Conservation (phyloP, 176 grass and related monocot genomes). For the Musa beccarii region DNA sequence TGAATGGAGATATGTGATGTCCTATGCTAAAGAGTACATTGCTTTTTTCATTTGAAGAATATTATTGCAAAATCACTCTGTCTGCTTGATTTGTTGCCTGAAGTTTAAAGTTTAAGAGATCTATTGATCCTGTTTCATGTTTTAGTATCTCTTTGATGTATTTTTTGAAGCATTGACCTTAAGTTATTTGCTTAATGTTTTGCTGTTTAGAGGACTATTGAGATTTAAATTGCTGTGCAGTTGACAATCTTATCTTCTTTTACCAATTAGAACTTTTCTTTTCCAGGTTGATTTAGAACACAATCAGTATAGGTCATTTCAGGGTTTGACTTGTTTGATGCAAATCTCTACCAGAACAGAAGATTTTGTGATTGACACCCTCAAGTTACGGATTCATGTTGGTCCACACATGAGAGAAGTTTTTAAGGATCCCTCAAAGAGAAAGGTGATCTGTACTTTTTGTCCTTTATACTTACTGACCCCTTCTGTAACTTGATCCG, state of each 20-base stretch:
- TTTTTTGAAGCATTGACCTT: neutral
- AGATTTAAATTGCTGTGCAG: conserved; percentile 10
- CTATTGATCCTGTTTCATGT: neutral
- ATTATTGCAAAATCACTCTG: neutral
- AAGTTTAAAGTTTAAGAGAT: neutral
- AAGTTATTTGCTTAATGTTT: neutral
- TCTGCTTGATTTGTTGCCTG: neutral
- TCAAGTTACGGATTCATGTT: conserved; percentile 80
- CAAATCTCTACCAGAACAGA: conserved; percentile 99
- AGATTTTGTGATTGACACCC: conserved; percentile 84
- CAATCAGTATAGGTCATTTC: conserved; percentile 96
- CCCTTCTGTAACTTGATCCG: conserved; percentile 20
- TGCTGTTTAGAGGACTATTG: neutral
- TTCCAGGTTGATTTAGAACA: conserved; percentile 99
- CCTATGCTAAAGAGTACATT: neutral
- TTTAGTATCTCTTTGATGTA: neutral
- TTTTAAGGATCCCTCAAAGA: conserved; percentile 87
- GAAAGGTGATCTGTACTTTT: conserved; percentile 46
- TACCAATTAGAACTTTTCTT: neutral
- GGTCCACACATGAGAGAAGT: conserved; percentile 56
- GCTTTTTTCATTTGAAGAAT: neutral
- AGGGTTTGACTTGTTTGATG: conserved; percentile 96
- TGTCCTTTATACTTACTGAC: conserved; percentile 15
- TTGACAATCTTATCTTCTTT: conserved; percentile 12
- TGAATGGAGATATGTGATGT: neutral